Evolutionary conservation across 352 stramenopile genomes (phyloP).

Genomic region (Thalassiosira exigua): DNA sequence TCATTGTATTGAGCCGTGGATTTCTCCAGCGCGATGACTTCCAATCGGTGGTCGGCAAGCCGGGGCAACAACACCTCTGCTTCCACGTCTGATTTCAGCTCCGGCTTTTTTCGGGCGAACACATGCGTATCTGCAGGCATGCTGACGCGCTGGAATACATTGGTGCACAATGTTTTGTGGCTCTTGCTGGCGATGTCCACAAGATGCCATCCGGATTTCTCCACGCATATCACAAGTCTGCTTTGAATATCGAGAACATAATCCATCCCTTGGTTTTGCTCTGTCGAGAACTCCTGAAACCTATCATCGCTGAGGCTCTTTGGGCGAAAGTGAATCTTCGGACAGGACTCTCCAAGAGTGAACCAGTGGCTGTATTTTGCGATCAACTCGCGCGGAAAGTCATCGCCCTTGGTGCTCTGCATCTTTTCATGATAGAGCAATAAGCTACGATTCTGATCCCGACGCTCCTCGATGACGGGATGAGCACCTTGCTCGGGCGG

Average conservation of each 20-base stretch:
- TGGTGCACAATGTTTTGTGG: conserved; percentile 14
- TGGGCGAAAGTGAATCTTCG: conserved; percentile 14
- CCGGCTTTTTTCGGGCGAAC: background rate
- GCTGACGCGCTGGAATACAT: conserved; percentile 14
- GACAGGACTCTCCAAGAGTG: background rate
- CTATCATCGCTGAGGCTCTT: conserved; percentile 2
- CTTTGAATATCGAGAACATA: conserved; percentile 20
- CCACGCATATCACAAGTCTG: background rate
- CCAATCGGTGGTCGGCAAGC: conserved; percentile 12
- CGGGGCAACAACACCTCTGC: conserved; percentile 12
- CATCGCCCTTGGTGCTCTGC: too few relatives aligned
- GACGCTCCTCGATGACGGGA: too few relatives aligned
- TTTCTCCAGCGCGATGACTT: background rate
- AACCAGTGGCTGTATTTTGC: conserved; percentile 26
- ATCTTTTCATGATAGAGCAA: too few relatives aligned
- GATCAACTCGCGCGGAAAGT: conserved; percentile 22
- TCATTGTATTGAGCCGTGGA: background rate
- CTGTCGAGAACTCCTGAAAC: conserved; percentile 5
- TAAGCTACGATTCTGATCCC: too few relatives aligned
- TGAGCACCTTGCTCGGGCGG: too few relatives aligned
- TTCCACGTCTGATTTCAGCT: background rate
- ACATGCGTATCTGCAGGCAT: conserved; percentile 20
- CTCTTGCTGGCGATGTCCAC: conserved; percentile 12
- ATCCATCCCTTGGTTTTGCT: background rate
- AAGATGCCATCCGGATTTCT: background rate